Base-by-base conservation (phyloP, 176 grass and related monocot species). In the Secale cereale region DNA sequence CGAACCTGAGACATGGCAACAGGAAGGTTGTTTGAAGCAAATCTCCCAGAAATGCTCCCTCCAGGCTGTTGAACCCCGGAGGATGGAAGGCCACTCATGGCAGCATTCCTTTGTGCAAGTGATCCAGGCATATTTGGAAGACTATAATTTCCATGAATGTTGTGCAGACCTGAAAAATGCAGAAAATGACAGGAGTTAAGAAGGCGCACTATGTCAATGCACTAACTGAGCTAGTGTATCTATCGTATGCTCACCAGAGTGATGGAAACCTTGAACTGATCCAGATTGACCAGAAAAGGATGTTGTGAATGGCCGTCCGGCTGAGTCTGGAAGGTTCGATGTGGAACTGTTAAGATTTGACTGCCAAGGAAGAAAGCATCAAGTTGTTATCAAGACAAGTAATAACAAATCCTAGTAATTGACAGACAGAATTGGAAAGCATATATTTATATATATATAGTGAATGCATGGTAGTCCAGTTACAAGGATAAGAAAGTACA, bases 1-100 rank as follows among this genome's bases (percentile, higher is more conserved):
- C 59, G 43, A 81, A 99, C 97, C 97, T 99, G 93, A 88, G 97
- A 96, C 84, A 99, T 92, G 63, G 82, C 84, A 91, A 91, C 91
- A 7, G 94, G 88, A 82, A 96, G 86, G 81, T 92, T 99, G 73
- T 94, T 99, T 77, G 97, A 92, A 82, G 93, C 35, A 62, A 92
- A 99, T 78, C 97, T 92, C 52, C 88, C 83, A 65, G 97, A 85
- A 78, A 98, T 94, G 88, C 84, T 96, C 82, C 89, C 97, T 32
- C 91, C 93, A 54, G 91, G 86, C 59, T 96, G 97, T 33, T 94
- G 97, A 94, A 99, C 84, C 66, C 97, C 93, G 31, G 91, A 91
- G 59, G 97, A 89, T 77, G 93, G 85, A 40, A 94, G 88, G 60
- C 91, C 91, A 84, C 91, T 92, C 86, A 98, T 92, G 65, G 91